Evolutionary conservation across 176 grass and related monocot genomes (phyloP).

Genomic region (Paspalum notatum): DNA sequence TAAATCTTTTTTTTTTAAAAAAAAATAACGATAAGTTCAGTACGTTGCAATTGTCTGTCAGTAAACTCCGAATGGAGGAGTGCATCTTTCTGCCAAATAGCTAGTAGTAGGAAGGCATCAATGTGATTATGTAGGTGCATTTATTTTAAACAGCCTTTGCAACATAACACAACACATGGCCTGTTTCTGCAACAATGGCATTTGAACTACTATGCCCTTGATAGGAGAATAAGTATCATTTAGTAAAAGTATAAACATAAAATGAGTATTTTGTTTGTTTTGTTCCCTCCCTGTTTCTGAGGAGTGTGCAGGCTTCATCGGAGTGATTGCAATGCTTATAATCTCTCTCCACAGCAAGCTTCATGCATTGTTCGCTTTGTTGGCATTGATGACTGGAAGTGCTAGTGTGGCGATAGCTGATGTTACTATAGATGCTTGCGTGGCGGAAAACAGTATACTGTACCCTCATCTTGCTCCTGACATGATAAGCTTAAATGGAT

Average conservation of each 20-base stretch:
- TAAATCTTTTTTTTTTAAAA: background rate
- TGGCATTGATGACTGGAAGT: conserved; percentile 61
- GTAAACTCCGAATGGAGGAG: background rate
- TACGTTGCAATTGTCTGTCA: background rate
- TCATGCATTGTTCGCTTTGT: conserved; percentile 61
- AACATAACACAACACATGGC: background rate
- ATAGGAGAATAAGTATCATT: conserved; percentile 4
- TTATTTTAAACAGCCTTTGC: background rate
- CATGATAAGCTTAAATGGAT: conserved; percentile 82
- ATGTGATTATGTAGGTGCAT: background rate
- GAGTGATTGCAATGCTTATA: conserved; percentile 78
- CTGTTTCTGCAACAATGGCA: background rate
- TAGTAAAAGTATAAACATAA: conserved; percentile 11
- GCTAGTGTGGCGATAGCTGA: conserved; percentile 78
- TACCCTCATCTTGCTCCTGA: conserved; percentile 73
- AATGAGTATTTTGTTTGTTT: conserved; percentile 16
- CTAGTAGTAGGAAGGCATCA: background rate
- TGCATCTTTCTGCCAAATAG: background rate
- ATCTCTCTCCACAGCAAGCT: conserved; percentile 73
- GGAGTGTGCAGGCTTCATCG: conserved; percentile 69
- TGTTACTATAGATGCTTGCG: conserved; percentile 86
- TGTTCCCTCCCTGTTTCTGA: conserved; percentile 37
- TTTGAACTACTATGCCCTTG: conserved; percentile 13
- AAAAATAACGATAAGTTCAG: background rate
- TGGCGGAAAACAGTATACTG: conserved; percentile 72